A percentile compares a stretch with the other conserved stretches of the same genome.
Evolutionary conservation across 176 grass and related monocot species (phyloP).

Genomic region (Thalia dealbata): DNA sequence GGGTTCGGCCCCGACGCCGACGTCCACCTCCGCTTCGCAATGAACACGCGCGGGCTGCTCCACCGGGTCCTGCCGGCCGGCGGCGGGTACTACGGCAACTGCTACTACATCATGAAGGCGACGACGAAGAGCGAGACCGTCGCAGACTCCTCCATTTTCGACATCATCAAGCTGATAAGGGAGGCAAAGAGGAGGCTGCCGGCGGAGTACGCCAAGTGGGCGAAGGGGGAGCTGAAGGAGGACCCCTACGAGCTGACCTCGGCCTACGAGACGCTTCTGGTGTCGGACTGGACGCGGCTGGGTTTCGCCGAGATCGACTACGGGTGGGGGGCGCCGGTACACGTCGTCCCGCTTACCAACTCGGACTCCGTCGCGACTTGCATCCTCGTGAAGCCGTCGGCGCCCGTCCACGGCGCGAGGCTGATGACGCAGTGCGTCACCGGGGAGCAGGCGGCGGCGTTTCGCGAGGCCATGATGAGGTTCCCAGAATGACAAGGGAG

Average conservation of each 20-base stretch:
- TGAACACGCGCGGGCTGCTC: slow-evolving; percentile 56
- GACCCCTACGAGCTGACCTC: slow-evolving; percentile 82
- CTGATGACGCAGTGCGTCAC: slow-evolving; percentile 91
- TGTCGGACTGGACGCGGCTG: slow-evolving; percentile 78
- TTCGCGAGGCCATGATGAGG: slow-evolving; percentile 60
- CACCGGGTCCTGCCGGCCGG: slow-evolving; percentile 21
- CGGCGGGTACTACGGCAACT: not conserved
- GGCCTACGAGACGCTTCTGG: slow-evolving; percentile 58
- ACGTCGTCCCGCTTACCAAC: slow-evolving; percentile 83
- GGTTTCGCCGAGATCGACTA: slow-evolving; percentile 87
- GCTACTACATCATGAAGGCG: slow-evolving; percentile 20
- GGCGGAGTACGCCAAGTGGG: slow-evolving; percentile 51
- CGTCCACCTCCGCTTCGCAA: slow-evolving; percentile 18
- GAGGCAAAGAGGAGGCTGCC: slow-evolving; percentile 74
- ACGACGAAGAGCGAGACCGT: slow-evolving; percentile 31
- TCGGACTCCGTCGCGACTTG: slow-evolving; percentile 88
- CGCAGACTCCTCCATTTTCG: slow-evolving; percentile 37
- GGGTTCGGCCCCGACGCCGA: too few species aligned
- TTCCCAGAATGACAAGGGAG: slow-evolving; percentile 1
- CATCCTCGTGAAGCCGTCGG: slow-evolving; percentile 60
- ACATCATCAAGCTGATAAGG: slow-evolving; percentile 54
- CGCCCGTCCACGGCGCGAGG: slow-evolving; percentile 56
- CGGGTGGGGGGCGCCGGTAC: slow-evolving; percentile 67
- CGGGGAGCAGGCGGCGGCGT: slow-evolving; percentile 31
- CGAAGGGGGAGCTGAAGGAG: slow-evolving; percentile 14